Conservation (phyloP, 2,329 filamentous ascomycete species). For the Ceratocystis papillata region DNA sequence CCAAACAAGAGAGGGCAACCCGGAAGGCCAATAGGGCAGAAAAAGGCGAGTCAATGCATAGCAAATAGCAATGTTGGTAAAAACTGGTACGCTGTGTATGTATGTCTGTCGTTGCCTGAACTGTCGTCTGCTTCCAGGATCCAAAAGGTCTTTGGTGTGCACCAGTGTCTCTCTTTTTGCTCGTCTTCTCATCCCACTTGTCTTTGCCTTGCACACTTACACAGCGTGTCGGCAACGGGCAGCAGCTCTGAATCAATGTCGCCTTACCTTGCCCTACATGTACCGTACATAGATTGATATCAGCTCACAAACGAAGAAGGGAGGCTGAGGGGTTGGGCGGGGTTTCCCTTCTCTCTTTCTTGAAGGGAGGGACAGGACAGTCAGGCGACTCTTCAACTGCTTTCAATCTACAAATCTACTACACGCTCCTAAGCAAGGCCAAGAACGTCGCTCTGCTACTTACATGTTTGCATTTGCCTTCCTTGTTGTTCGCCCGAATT, state of each 20-base stretch:
- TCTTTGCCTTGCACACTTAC: neutral
- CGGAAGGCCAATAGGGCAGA: no score
- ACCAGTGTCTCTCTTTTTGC: conserved; percentile 6
- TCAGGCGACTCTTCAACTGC: neutral
- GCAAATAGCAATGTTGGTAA: neutral
- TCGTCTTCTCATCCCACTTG: neutral
- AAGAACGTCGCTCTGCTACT: no score
- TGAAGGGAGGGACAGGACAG: neutral
- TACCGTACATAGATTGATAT: neutral
- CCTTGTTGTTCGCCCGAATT: no score
- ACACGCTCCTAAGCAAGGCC: no score
- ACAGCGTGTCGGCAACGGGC: neutral
- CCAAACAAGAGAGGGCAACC: neutral
- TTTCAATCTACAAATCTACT: neutral
- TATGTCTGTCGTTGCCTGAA: neutral
- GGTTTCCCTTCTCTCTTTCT: neutral
- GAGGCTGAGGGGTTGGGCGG: neutral
- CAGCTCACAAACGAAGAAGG: neutral
- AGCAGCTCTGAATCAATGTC: neutral
- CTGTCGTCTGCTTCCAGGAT: neutral
- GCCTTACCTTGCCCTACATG: neutral
- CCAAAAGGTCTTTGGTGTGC: conserved; percentile 7
- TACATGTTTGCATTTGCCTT: no score
- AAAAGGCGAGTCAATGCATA: neutral
- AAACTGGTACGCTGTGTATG: no score